These are phyloP conservation scores for Fusarium sterilihyphosum DNA, from an alignment of 2,329 filamentous ascomycete species.

Conservation along the genomic window DNA sequence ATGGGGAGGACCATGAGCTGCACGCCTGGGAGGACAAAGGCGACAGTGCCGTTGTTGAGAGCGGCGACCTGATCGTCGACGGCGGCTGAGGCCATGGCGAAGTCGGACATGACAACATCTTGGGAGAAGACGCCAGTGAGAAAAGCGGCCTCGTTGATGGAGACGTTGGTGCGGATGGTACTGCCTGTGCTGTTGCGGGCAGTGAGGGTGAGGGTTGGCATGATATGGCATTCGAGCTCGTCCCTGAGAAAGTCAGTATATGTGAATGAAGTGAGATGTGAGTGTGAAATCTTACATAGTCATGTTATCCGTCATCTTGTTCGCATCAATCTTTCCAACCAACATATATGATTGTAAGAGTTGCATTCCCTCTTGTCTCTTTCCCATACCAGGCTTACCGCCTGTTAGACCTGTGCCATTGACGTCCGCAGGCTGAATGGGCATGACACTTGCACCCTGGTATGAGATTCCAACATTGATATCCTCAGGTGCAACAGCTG, in stretches of 20 bases:
- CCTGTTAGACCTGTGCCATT: slow-evolving; percentile 40
- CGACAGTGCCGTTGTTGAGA: slow-evolving; percentile 62
- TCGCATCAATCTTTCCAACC: slow-evolving; percentile 72
- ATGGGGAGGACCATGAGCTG: slow-evolving; percentile 75
- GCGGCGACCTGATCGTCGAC: slow-evolving; percentile 58
- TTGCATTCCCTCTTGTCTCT: slow-evolving; percentile 45
- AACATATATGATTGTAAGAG: slow-evolving; percentile 73
- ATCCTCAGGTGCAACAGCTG: slow-evolving; percentile 60
- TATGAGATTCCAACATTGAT: slow-evolving; percentile 67
- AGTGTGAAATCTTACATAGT: slow-evolving; percentile 64
- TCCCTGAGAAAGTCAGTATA: slow-evolving; percentile 54
- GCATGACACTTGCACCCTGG: slow-evolving; percentile 57
- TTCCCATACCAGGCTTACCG: slow-evolving; percentile 26
- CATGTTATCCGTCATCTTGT: slow-evolving; percentile 64
- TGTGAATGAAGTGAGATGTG: slow-evolving; percentile 23
- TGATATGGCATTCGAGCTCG: slow-evolving; percentile 69
- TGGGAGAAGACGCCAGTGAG: slow-evolving; percentile 75
- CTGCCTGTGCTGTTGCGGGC: slow-evolving; percentile 63
- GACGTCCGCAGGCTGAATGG: slow-evolving; percentile 40
- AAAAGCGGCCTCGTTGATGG: slow-evolving; percentile 76
- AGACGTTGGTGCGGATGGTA: slow-evolving; percentile 70
- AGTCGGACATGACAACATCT: slow-evolving; percentile 62
- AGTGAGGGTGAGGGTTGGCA: slow-evolving; percentile 74
- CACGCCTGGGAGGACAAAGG: slow-evolving; percentile 76
- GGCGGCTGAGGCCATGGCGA: slow-evolving; percentile 59